Percentiles rank a stretch among this genome's conserved stretches.
phyloP scores from a whole-genome alignment of 495 filamentous ascomycete genomes.

The Xylaria nigripes region DNA sequence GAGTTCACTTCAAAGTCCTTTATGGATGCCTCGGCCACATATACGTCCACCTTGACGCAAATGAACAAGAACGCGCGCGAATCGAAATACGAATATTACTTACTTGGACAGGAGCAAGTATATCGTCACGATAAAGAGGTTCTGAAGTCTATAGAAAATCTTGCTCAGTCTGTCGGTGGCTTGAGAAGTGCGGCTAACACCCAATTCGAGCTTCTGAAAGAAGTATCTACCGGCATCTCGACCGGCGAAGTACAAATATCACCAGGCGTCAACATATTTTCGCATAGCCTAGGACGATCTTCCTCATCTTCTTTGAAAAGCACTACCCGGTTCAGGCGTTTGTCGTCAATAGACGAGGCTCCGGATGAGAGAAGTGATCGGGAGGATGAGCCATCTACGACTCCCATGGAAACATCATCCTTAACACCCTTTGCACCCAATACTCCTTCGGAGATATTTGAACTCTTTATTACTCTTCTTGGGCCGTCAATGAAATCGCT shows the following conservation, averaged over 20 bases:
- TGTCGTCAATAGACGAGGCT: conserved; percentile 60
- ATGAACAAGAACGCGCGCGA: conserved; percentile 78
- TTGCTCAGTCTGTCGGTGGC: conserved; percentile 86
- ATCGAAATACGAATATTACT: conserved; percentile 83
- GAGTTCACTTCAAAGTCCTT: conserved; percentile 60
- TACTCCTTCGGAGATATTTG: conserved; percentile 72
- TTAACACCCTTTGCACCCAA: conserved; percentile 25
- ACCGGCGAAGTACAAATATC: conserved; percentile 19
- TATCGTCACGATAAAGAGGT: conserved; percentile 73
- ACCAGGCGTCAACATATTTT: conserved; percentile 24
- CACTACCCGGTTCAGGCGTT: conserved; percentile 24
- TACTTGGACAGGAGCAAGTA: conserved; percentile 72
- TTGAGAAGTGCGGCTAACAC: conserved; percentile 81
- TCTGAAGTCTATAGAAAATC: conserved; percentile 74
- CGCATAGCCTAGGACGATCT: conserved; percentile 26
- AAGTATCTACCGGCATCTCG: conserved; percentile 32
- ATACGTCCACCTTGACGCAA: conserved; percentile 59
- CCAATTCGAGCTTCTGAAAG: conserved; percentile 74
- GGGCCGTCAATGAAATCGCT: conserved; percentile 95
- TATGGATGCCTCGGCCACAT: conserved; percentile 54
- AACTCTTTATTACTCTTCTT: conserved; percentile 74
- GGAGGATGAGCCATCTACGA: conserved; percentile 25
- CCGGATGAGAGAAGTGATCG: conserved; percentile 52
- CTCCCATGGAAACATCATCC: conserved; percentile 9
- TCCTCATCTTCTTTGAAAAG: conserved; percentile 24